These are phyloP conservation scores for Toxicodendron radicans DNA, from an alignment of 345 rosid genomes.

Conservation along the genomic window DNA sequence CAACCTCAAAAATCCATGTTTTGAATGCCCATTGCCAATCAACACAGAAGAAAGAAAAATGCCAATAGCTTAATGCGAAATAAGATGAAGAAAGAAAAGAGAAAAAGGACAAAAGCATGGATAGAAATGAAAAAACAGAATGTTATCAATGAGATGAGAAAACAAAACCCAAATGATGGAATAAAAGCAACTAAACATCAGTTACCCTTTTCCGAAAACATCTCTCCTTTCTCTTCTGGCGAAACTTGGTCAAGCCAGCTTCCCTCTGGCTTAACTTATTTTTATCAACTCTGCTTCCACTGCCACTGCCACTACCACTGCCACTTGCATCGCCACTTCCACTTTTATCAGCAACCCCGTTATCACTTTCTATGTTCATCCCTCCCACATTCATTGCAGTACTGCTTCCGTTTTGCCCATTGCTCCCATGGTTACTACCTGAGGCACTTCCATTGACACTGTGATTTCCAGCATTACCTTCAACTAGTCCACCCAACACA, in stretches of 20 bases:
- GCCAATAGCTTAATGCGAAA: background rate
- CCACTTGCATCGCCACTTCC: constrained; percentile 42
- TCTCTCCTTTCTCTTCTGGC: constrained; percentile 36
- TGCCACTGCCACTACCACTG: constrained; percentile 37
- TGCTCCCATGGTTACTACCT: constrained; percentile 51
- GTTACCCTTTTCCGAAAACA: constrained; percentile 45
- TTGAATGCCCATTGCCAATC: background rate
- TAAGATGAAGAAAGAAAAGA: background rate
- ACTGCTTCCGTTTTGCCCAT: constrained; percentile 45
- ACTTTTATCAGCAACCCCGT: constrained; percentile 35
- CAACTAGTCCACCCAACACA: constrained; percentile 35
- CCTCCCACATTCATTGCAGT: constrained; percentile 33
- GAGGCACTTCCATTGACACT: constrained; percentile 52
- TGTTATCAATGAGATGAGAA: background rate
- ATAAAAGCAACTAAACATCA: background rate
- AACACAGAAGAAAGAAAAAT: background rate
- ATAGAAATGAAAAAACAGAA: background rate
- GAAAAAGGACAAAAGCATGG: background rate
- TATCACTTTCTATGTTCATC: constrained; percentile 35
- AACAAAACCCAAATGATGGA: background rate
- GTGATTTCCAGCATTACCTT: constrained; percentile 39
- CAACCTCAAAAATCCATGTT: background rate
- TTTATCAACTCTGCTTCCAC: constrained; percentile 32
- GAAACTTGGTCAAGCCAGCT: constrained; percentile 45
- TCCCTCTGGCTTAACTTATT: constrained; percentile 30